Evolutionary conservation across 2,329 filamentous ascomycete genomes (phyloP).

Genomic region (Davidsoniella virescens): DNA sequence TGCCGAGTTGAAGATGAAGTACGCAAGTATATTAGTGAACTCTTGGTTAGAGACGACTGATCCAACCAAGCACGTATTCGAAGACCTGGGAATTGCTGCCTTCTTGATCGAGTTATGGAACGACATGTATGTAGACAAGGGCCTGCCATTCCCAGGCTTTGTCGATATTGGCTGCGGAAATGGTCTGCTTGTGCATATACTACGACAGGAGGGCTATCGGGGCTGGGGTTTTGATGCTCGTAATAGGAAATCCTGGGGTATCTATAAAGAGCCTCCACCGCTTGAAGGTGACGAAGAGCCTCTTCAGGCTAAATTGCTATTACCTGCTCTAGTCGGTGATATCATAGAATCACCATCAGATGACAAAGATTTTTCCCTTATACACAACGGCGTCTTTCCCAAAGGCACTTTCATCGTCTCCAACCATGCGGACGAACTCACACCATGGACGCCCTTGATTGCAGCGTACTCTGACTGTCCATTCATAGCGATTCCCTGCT

Average conservation of each 20-base stretch:
- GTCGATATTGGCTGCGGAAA: slow-evolving; percentile 95
- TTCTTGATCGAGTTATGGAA: slow-evolving; percentile 87
- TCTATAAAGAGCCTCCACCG: slow-evolving; percentile 34
- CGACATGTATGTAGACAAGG: slow-evolving; percentile 50
- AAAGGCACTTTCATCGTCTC: slow-evolving; percentile 78
- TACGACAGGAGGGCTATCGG: slow-evolving; percentile 61
- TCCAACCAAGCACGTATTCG: slow-evolving; percentile 83
- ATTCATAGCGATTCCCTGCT: slow-evolving; percentile 91
- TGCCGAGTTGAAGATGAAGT: slow-evolving; percentile 58
- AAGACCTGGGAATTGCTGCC: slow-evolving; percentile 78
- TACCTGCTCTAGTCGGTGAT: slow-evolving; percentile 27
- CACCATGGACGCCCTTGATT: slow-evolving; percentile 85
- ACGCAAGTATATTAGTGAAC: slow-evolving; percentile 55
- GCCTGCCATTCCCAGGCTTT: slow-evolving; percentile 58
- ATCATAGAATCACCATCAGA: slow-evolving; percentile 7
- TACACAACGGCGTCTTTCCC: slow-evolving; percentile 50
- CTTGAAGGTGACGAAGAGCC: slow-evolving; percentile 13
- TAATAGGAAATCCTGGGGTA: slow-evolving; percentile 67
- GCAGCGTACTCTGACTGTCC: slow-evolving; percentile 59
- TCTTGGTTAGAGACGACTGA: slow-evolving; percentile 78
- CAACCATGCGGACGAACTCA: slow-evolving; percentile 93
- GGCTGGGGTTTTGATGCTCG: slow-evolving; percentile 91
- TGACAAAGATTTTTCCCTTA: slow-evolving; percentile 9
- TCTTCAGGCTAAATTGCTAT: slow-evolving; percentile 31
- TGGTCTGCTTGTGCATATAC: slow-evolving; percentile 71